These are phyloP conservation scores for Diphasiastrum complanatum DNA, from an alignment of 83 land plant species.

Conservation along the genomic window DNA sequence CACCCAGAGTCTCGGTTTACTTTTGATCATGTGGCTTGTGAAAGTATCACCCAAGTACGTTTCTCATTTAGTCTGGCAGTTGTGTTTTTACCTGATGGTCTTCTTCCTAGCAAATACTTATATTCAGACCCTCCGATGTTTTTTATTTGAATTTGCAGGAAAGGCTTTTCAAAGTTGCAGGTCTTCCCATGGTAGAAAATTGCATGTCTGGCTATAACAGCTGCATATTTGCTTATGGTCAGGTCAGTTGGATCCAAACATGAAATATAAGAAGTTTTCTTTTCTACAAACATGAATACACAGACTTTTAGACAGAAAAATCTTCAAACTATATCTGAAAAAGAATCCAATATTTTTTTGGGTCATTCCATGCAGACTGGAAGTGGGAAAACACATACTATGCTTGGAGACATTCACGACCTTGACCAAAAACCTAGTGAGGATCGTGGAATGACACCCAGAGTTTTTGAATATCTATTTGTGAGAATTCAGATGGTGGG, in stretches of 20 bases:
- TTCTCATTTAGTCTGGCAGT: background rate
- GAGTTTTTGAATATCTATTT: slow-evolving; percentile 87
- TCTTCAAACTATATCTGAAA: background rate
- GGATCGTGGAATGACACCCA: slow-evolving; percentile 86
- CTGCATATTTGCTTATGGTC: slow-evolving; percentile 98
- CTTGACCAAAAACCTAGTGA: slow-evolving; percentile 47
- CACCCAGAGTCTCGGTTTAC: slow-evolving; percentile 96
- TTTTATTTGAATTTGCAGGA: slow-evolving; percentile 41
- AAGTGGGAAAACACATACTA: slow-evolving; percentile 92
- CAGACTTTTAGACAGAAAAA: background rate
- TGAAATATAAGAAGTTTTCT: background rate
- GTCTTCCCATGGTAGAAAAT: slow-evolving; percentile 93
- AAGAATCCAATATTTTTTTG: background rate
- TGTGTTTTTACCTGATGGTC: background rate
- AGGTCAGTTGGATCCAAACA: slow-evolving; percentile 41
- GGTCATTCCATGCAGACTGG: slow-evolving; percentile 60
- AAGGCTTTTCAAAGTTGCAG: slow-evolving; percentile 69
- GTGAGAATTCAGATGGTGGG: slow-evolving; percentile 65
- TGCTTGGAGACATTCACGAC: slow-evolving; percentile 76
- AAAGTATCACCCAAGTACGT: slow-evolving; percentile 73
- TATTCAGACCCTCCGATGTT: background rate
- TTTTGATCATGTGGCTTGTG: slow-evolving; percentile 89
- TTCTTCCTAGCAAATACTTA: background rate
- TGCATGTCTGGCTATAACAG: slow-evolving; percentile 93
- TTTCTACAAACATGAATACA: background rate